A percentile compares a stretch with the other conserved stretches of the same genome.
These are phyloP conservation scores for Verticillium nonalfalfae DNA, from an alignment of 2,329 filamentous ascomycete genomes.

Conservation along the genomic window DNA sequence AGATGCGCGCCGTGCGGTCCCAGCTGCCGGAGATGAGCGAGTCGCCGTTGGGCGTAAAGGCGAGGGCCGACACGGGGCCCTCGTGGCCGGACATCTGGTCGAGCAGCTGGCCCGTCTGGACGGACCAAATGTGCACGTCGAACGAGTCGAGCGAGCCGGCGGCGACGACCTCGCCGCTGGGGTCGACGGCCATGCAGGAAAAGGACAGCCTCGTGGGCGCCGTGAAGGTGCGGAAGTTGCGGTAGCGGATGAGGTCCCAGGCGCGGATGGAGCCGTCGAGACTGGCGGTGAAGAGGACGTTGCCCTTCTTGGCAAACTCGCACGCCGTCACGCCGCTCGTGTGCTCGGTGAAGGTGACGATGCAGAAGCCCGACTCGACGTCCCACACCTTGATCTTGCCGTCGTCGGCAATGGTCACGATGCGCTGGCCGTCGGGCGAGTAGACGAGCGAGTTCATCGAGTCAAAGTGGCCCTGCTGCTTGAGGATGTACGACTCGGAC, in stretches of 20 bases:
- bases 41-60: slow-evolving; percentile 82
- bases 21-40: slow-evolving; percentile 87
- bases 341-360: slow-evolving; percentile 97
- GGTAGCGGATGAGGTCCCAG: slow-evolving; percentile 93
- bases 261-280: slow-evolving; percentile 90
- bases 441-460: slow-evolving; percentile 91
- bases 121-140: slow-evolving; percentile 97
- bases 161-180: slow-evolving; percentile 91
- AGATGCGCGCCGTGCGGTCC: slow-evolving; percentile 92
- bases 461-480: slow-evolving; percentile 96
- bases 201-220: slow-evolving; percentile 88
- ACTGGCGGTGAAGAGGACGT: slow-evolving; percentile 91
- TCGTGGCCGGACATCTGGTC: slow-evolving; percentile 90
- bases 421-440: slow-evolving; percentile 85
- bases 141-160: slow-evolving; percentile 94
- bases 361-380: slow-evolving; percentile 90
- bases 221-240: slow-evolving; percentile 96
- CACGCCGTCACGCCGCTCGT: slow-evolving; percentile 90
- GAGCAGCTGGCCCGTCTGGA: slow-evolving; percentile 91
- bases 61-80: slow-evolving; percentile 81
- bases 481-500: slow-evolving; percentile 96
- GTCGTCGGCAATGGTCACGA: slow-evolving; percentile 92
- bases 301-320: slow-evolving; percentile 91
- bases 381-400: slow-evolving; percentile 99
- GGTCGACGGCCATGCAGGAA: slow-evolving; percentile 91